Conservation (phyloP, 2,329 filamentous ascomycete genomes). For the Xylariomycetidae sp. region DNA sequence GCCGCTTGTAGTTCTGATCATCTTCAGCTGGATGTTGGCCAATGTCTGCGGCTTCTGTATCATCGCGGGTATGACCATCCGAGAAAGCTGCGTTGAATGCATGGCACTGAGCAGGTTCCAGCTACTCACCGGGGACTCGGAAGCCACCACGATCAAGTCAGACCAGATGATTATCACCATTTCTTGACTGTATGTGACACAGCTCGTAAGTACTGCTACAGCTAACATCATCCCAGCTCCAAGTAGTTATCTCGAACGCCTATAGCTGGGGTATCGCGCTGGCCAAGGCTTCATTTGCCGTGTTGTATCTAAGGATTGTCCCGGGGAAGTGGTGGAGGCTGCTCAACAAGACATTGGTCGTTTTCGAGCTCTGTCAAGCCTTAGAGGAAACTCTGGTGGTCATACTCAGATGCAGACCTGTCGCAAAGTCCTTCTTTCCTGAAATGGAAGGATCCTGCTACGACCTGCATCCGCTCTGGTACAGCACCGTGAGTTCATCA, state of each 20-base stretch:
- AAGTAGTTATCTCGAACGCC: conserved; percentile 19
- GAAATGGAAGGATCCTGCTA: conserved; percentile 18
- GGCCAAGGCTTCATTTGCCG: conserved; percentile 27
- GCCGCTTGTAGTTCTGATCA: conserved; percentile 9
- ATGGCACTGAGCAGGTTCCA: background rate
- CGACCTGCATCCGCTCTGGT: conserved; percentile 26
- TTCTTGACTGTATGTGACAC: conserved; percentile 5
- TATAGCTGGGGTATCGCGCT: conserved; percentile 24
- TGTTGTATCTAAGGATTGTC: conserved; percentile 27
- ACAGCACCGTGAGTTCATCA: conserved; percentile 23
- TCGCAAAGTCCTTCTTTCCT: conserved; percentile 22
- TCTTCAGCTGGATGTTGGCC: conserved; percentile 13
- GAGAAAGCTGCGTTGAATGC: background rate
- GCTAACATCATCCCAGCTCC: conserved; percentile 2
- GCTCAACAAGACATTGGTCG: conserved; percentile 23
- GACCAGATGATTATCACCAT: conserved; percentile 5
- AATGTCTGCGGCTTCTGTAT: background rate
- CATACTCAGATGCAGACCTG: conserved; percentile 22
- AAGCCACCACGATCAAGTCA: conserved; percentile 1
- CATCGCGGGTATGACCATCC: conserved; percentile 2
- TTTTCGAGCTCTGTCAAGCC: conserved; percentile 23
- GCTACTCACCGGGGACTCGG: conserved; percentile 2
- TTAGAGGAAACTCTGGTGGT: conserved; percentile 24
- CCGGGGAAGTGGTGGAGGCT: conserved; percentile 17
- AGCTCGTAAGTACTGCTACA: background rate